Conservation (phyloP, 352 stramenopile species). For the Pythium pyrilobum region DNA sequence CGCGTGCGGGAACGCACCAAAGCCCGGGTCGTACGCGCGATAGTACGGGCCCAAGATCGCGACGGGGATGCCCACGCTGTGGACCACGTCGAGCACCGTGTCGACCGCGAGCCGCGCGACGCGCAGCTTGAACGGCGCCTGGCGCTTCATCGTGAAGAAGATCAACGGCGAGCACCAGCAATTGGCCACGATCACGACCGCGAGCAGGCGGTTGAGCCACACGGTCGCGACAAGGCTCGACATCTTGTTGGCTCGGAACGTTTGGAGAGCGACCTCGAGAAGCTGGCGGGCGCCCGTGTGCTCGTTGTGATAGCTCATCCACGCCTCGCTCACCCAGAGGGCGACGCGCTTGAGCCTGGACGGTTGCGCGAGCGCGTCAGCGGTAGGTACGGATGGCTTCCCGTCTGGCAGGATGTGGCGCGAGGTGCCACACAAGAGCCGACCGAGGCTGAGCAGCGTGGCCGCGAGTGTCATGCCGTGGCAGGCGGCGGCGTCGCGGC, state of each 20-base stretch:
- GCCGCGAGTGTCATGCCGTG: background rate
- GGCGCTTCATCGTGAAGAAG: background rate
- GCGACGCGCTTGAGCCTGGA: background rate
- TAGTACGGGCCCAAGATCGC: conserved; percentile 8
- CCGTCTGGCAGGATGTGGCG: no score
- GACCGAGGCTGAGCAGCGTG: no score
- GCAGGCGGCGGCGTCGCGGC: background rate
- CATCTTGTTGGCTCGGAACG: conserved; percentile 14
- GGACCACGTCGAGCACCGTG: conserved; percentile 9
- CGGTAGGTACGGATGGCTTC: no score
- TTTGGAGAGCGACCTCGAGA: conserved; percentile 13
- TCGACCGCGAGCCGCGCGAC: conserved; percentile 5
- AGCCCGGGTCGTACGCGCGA: background rate
- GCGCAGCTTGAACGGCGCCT: background rate
- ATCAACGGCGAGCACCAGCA: conserved; percentile 18
- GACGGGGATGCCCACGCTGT: conserved; percentile 12
- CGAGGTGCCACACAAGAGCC: no score
- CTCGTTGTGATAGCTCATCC: background rate
- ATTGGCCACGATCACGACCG: conserved; percentile 3
- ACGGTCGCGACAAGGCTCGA: conserved; percentile 3
- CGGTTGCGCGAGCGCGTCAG: no score
- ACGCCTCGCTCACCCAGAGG: background rate
- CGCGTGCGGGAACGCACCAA: background rate
- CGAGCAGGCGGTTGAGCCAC: conserved; percentile 12
- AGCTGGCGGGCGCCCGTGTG: background rate